Percentiles rank a stretch among this genome's conserved stretches.
Conservation (phyloP, 257 asterid genomes). For the Buddleja alternifolia region DNA sequence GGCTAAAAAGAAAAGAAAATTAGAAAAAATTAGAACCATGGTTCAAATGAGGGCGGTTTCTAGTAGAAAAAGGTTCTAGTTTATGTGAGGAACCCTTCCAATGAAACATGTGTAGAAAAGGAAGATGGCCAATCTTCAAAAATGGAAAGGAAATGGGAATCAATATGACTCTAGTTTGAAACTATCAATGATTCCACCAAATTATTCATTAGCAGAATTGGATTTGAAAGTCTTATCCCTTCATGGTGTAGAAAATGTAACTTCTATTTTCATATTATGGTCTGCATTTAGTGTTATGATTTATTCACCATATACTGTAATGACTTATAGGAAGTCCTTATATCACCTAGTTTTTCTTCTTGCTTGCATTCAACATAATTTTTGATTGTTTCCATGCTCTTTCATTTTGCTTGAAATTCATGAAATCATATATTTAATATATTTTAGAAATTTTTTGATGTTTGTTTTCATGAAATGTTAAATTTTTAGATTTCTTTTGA, state of each 20-base stretch:
- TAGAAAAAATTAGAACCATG: too few species aligned
- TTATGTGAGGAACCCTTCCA: too few species aligned
- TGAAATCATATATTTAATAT: too few species aligned
- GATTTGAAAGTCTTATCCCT: background rate
- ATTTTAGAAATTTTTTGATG: too few species aligned
- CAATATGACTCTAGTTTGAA: background rate
- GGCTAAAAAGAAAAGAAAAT: too few species aligned
- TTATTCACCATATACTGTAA: background rate
- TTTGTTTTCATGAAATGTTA: too few species aligned
- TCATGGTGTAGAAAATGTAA: background rate
- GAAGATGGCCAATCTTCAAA: background rate
- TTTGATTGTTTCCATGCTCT: background rate
- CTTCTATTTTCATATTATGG: background rate
- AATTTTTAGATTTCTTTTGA: background rate
- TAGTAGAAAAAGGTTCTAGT: too few species aligned
- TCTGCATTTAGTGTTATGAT: background rate
- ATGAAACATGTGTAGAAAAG: background rate
- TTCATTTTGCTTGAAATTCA: constrained; percentile 8
- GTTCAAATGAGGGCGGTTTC: too few species aligned
- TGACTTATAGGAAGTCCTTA: constrained; percentile 5
- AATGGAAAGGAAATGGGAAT: background rate
- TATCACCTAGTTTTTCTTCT: background rate
- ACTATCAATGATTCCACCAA: background rate
- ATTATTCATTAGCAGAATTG: too few species aligned
- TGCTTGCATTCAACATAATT: constrained; percentile 3